Base-by-base conservation (phyloP, 345 rosid genomes). In the Camelina laxa region DNA sequence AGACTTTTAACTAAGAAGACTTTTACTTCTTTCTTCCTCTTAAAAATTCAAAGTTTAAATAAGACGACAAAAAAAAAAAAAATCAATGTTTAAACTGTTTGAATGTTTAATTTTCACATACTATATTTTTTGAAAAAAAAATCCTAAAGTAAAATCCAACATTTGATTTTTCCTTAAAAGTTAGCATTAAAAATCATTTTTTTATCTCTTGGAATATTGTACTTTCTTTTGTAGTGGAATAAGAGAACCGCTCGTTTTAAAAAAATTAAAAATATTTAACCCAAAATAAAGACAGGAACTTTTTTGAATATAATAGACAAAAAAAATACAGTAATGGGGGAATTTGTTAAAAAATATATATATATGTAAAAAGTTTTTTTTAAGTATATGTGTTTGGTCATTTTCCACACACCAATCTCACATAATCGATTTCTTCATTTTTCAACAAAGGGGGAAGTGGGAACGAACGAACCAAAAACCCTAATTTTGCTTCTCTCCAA, bases 391-490 rank as follows among this genome's bases (percentile, higher is more conserved):
- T 48, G 27, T 62, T 27, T 19, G 2, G 67, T 58, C 72, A 31
- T 70, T 27, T 27, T 64, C 13, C 76, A 56, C 66, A 71, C 67
- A 21, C 16, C 68, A 65, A 50, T 19, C 20, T 30, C 20, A 56
- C 76, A 77, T 48, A 71, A 71, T 49, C 68, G 54, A 24, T 44
- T 55, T 76, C 70, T 60, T 44, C 30, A 30, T 14, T 14, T 66
- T 56, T 63, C 65, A 45, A 54, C 39, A 55, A 9, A 36, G 39
- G 16, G 17, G 36, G 27, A 24, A 24, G 4, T 24, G 27, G 64
- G 17, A 38, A 58, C 62, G 2, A 24, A 33, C 36, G 36, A 33
- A 7, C 36, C 24, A 27, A 9, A 59, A 77, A 70, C 72, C 80
- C 80, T 77, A 77, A 65, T 72, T 50, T 58, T 9, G 20, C 55